phyloP scores from a whole-genome alignment of 352 stramenopile genomes.

The Pythium scleroteichum region DNA sequence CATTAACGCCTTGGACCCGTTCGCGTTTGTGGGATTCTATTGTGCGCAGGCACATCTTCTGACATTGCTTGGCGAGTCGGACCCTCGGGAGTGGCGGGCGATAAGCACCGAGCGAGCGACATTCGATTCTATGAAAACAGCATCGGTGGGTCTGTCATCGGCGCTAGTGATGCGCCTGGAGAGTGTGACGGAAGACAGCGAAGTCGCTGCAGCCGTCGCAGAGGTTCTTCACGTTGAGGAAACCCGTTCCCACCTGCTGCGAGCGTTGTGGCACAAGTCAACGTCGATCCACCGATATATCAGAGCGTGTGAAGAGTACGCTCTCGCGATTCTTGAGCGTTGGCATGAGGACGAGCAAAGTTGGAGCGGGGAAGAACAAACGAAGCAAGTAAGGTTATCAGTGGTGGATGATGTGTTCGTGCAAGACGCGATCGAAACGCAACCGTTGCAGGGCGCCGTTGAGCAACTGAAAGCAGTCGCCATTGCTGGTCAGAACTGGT shows the following conservation, averaged over 20 bases:
- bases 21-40: conserved; percentile 15
- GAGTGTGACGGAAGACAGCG: background rate
- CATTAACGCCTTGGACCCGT: background rate
- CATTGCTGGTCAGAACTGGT: too few species aligned
- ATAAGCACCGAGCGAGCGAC: too few species aligned
- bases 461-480: too few species aligned
- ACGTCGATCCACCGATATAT: background rate
- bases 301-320: background rate
- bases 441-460: too few species aligned
- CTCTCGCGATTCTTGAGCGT: background rate
- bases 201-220: background rate
- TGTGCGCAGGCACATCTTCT: conserved; percentile 1
- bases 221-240: conserved; percentile 1
- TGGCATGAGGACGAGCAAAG: background rate
- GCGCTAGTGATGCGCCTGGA: too few species aligned
- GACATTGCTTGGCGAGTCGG: background rate
- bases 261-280: background rate
- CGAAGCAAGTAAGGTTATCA: too few species aligned
- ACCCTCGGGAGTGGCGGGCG: too few species aligned
- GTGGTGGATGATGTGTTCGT: too few species aligned
- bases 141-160: too few species aligned
- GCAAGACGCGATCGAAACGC: too few species aligned
- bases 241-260: background rate
- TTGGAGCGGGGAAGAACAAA: too few species aligned
- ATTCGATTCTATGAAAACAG: too few species aligned